A percentile compares a stretch with the other conserved stretches of the same genome.
These are phyloP conservation scores for Pontederia paniculata DNA, from an alignment of 176 grass and related monocot genomes.

Conservation along the genomic window DNA sequence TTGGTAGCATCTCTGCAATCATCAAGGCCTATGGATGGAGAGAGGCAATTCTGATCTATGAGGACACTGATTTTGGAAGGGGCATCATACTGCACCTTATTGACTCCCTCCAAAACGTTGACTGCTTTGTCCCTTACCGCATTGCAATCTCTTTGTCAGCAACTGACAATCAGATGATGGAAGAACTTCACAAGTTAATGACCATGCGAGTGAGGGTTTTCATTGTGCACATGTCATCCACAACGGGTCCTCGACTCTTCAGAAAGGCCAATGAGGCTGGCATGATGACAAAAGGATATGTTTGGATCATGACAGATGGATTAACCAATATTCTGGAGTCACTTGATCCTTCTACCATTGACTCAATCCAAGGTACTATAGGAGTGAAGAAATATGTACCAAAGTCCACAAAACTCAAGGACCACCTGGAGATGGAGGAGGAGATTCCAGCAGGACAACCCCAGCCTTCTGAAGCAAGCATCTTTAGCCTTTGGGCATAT, in stretches of 20 bases:
- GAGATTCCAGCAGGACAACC: slow-evolving; percentile 1
- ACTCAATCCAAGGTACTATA: slow-evolving; percentile 33
- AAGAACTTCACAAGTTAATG: slow-evolving; percentile 39
- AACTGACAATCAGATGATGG: slow-evolving; percentile 29
- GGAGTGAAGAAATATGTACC: slow-evolving; percentile 35
- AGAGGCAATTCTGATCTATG: slow-evolving; percentile 35
- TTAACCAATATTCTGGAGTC: slow-evolving; percentile 31
- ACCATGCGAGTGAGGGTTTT: slow-evolving; percentile 53
- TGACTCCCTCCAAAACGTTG: slow-evolving; percentile 23
- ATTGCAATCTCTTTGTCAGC: slow-evolving; percentile 19
- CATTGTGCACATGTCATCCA: slow-evolving; percentile 36
- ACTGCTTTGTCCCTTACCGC: slow-evolving; percentile 14
- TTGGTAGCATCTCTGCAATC: slow-evolving; percentile 34
- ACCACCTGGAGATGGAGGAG: not conserved
- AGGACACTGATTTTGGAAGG: slow-evolving; percentile 35
- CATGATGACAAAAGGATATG: slow-evolving; percentile 48
- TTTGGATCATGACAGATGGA: slow-evolving; percentile 49
- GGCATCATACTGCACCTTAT: slow-evolving; percentile 39
- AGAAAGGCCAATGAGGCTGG: slow-evolving; percentile 32
- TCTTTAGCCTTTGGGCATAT: too few species aligned
- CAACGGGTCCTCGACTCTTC: slow-evolving; percentile 25
- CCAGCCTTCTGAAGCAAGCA: too few species aligned
- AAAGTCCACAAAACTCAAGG: slow-evolving; percentile 21
- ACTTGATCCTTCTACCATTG: slow-evolving; percentile 10
- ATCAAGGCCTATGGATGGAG: slow-evolving; percentile 56